Percentiles rank a stretch among this genome's conserved stretches.
Evolutionary conservation across 306 rosid species (phyloP).

Genomic region (Gastrolobium villosum): DNA sequence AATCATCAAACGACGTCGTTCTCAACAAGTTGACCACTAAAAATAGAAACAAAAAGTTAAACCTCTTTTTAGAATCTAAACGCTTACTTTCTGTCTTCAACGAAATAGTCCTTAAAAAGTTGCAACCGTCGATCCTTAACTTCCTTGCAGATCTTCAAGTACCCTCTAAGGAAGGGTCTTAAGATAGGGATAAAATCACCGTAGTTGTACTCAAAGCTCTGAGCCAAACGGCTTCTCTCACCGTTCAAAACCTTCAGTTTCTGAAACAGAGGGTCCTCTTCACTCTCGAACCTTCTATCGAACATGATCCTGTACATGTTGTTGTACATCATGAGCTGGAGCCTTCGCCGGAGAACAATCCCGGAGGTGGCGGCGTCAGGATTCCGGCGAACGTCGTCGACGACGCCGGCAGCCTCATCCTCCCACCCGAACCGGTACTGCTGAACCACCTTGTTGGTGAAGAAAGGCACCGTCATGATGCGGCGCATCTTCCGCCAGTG

Average conservation of each 20-base stretch:
- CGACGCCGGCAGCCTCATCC: slow-evolving; percentile 69
- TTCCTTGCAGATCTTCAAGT: slow-evolving; percentile 74
- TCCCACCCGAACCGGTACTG: slow-evolving; percentile 84
- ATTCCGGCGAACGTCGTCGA: slow-evolving; percentile 68
- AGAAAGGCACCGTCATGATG: slow-evolving; percentile 89
- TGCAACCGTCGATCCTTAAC: slow-evolving; percentile 71
- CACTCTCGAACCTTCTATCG: slow-evolving; percentile 74
- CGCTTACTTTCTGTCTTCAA: slow-evolving; percentile 75
- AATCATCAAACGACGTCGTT: neutral
- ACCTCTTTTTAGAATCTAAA: neutral
- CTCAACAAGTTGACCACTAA: too few species aligned
- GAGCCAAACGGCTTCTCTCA: slow-evolving; percentile 84
- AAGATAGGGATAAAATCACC: slow-evolving; percentile 87
- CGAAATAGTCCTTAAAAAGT: slow-evolving; percentile 75
- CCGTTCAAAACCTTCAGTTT: slow-evolving; percentile 72
- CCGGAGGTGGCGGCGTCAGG: slow-evolving; percentile 68
- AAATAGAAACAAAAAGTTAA: too few species aligned
- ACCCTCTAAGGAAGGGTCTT: slow-evolving; percentile 78
- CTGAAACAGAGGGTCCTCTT: slow-evolving; percentile 66
- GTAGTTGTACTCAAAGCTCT: slow-evolving; percentile 84
- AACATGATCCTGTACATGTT: slow-evolving; percentile 87
- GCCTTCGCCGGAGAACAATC: slow-evolving; percentile 62
- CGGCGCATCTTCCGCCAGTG: slow-evolving; percentile 90
- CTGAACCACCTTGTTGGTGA: slow-evolving; percentile 89
- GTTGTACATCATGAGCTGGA: slow-evolving; percentile 89